These are phyloP conservation scores for Malassezia globosa DNA, from an alignment of 1,284 basidiomycete species.

Conservation along the genomic window DNA sequence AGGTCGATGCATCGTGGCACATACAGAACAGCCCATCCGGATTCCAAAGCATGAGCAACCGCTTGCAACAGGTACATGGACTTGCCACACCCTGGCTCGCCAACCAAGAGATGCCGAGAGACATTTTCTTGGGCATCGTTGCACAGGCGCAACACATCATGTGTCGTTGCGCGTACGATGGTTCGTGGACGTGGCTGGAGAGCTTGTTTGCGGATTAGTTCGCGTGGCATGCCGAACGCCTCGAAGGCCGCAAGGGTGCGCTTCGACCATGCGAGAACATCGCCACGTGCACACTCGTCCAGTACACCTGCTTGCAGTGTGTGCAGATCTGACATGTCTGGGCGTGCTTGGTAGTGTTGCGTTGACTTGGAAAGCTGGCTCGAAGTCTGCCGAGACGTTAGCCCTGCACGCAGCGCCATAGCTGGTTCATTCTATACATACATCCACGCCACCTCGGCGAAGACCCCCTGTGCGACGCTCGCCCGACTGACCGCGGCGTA, in stretches of 20 bases:
- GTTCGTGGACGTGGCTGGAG: conserved; percentile 23
- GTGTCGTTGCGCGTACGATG: conserved; percentile 5
- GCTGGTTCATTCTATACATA: neutral
- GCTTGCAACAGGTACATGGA: conserved; percentile 69
- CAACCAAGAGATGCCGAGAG: conserved; percentile 46
- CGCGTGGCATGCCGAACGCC: conserved; percentile 30
- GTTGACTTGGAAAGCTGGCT: conserved; percentile 22
- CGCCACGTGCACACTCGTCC: conserved; percentile 18
- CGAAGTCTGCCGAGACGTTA: conserved; percentile 17
- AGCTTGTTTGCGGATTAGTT: conserved; percentile 27
- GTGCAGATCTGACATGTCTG: conserved; percentile 31
- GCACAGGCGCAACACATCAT: conserved; percentile 26
- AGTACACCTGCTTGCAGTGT: conserved; percentile 26
- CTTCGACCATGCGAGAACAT: conserved; percentile 28
- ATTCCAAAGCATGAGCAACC: conserved; percentile 60
- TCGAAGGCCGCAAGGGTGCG: conserved; percentile 24
- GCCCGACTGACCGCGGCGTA: conserved; percentile 30
- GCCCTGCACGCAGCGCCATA: too few species aligned
- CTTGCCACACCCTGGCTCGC: conserved; percentile 69
- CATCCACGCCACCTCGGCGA: conserved; percentile 33
- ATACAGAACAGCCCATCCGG: conserved; percentile 75
- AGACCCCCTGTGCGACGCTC: conserved; percentile 28
- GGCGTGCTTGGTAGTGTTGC: conserved; percentile 22
- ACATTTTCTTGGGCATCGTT: conserved; percentile 7
- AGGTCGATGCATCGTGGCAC: conserved; percentile 68